These are phyloP conservation scores for Aurantiochytrium sp. DNA, from an alignment of 108 stramenopile species.

Conservation along the genomic window DNA sequence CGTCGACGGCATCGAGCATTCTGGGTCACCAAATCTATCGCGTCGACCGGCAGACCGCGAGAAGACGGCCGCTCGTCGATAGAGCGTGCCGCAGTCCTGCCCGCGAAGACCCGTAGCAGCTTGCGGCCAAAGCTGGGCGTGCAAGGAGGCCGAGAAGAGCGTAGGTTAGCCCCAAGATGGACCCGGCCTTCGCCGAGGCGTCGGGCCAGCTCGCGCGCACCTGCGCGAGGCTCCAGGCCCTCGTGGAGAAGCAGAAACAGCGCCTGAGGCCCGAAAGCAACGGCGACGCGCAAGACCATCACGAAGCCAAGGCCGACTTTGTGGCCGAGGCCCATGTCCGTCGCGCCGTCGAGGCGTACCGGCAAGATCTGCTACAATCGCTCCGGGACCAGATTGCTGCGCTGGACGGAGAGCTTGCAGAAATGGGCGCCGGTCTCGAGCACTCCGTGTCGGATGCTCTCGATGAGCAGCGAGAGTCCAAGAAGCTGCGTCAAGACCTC, in stretches of 20 bases:
- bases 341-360: neutral
- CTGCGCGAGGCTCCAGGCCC: neutral
- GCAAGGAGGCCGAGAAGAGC: too few relatives aligned
- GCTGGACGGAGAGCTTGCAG: neutral
- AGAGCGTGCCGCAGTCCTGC: too few relatives aligned
- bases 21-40: too few relatives aligned
- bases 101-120: too few relatives aligned
- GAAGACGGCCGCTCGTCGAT: too few relatives aligned
- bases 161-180: neutral
- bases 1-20: too few relatives aligned
- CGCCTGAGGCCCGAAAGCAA: too few relatives aligned
- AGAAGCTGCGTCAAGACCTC: neutral
- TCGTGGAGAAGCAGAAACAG: neutral
- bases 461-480: neutral
- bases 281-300: too few relatives aligned
- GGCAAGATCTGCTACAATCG: neutral
- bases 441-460: neutral
- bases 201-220: neutral
- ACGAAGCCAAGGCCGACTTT: neutral
- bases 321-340: neutral
- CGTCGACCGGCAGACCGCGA: too few relatives aligned
- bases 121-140: too few relatives aligned
- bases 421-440: neutral
- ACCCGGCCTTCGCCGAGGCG: neutral
- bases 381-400: neutral